Evolutionary conservation across 345 rosid genomes (phyloP), one percentile per base, ranked within the genome.

Genomic region (Eucalyptus fibrosa): DNA sequence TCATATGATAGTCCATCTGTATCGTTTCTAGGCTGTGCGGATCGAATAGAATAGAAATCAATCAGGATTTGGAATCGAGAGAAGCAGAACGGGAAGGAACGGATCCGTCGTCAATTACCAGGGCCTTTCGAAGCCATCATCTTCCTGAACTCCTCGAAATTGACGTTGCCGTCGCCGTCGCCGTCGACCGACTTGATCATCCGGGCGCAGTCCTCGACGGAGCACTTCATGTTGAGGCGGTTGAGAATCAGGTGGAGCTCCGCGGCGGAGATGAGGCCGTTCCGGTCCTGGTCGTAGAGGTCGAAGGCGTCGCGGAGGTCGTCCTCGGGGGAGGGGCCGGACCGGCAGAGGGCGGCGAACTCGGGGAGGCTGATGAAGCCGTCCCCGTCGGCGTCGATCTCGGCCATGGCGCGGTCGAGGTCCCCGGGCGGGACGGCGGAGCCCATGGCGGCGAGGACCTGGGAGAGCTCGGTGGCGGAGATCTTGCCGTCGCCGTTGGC

Each of bases 261-360:
- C 10, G 50, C 15, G 15, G 95, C 87, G 67, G 99, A 96, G 92
- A 97, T 96, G 86, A 96, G 93, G 16, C 98, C 99, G 94, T 97
- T 92, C 89, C 91, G 90, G 91, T 96, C 94, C 93, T 92, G 94
- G 53, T 97, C 99, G 90, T 97, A 97, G 89, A 96, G 94, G 88
- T 96, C 95, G 91, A 97, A 97, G n/a, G 99, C 99, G 87, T 96
- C 99, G 51, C 93, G 95, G 81, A 97, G 92, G 92, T 97, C 99
- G 24, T 93, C n/a, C 37, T 87, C 62, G 2, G 94, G 90, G 40
- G 90, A 80, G 59, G 97, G 89, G 55, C 96, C 90, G 4, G 96
- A 90, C 28, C 93, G 92, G 89, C 97, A 96, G 72, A 96, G 92
- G 44, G 93, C 51, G 4, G 96, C 88, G 93, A 97, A 97, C 92